Percentiles rank a stretch among this genome's conserved stretches.
phyloP scores from a whole-genome alignment of 495 filamentous ascomycete genomes.

The Neurospora tetrasperma region DNA sequence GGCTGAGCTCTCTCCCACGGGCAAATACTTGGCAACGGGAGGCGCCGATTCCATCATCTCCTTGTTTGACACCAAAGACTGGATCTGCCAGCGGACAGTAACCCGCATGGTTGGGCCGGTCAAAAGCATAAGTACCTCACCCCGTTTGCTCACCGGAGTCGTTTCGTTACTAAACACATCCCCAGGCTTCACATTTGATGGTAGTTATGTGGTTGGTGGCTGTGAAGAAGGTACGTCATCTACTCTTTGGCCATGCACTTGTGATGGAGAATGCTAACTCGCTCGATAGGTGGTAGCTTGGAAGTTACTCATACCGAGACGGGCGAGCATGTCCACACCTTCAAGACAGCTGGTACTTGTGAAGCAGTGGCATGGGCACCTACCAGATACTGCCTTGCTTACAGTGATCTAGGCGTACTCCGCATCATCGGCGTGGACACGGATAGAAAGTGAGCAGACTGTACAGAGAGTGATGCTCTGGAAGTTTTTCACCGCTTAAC shows the following conservation, averaged over 20 bases:
- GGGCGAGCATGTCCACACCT: conserved; percentile 72
- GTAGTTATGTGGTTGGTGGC: conserved; percentile 74
- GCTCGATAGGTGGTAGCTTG: conserved; percentile 39
- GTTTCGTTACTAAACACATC: conserved; percentile 13
- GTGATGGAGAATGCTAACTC: conserved; percentile 4
- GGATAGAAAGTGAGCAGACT: conserved; percentile 28
- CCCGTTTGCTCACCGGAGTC: not conserved
- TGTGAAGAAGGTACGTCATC: conserved; percentile 60
- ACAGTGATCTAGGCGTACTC: conserved; percentile 70
- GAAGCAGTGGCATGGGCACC: conserved; percentile 85
- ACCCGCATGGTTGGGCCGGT: conserved; percentile 69
- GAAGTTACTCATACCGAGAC: conserved; percentile 78
- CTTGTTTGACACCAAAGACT: conserved; percentile 87
- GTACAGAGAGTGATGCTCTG: not conserved
- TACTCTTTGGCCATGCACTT: not conserved
- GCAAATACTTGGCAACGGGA: conserved; percentile 74
- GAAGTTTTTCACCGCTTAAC: not conserved
- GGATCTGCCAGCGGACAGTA: conserved; percentile 78
- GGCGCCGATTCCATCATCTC: conserved; percentile 81
- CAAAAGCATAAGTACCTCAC: conserved; percentile 55
- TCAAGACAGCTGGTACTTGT: conserved; percentile 55
- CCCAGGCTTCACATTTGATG: conserved; percentile 73
- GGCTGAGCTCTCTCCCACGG: conserved; percentile 62
- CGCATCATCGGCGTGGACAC: conserved; percentile 62
- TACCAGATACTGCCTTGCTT: conserved; percentile 77